These are phyloP conservation scores for Fusarium subtropicale DNA, from an alignment of 2,329 filamentous ascomycete genomes.

Conservation along the genomic window DNA sequence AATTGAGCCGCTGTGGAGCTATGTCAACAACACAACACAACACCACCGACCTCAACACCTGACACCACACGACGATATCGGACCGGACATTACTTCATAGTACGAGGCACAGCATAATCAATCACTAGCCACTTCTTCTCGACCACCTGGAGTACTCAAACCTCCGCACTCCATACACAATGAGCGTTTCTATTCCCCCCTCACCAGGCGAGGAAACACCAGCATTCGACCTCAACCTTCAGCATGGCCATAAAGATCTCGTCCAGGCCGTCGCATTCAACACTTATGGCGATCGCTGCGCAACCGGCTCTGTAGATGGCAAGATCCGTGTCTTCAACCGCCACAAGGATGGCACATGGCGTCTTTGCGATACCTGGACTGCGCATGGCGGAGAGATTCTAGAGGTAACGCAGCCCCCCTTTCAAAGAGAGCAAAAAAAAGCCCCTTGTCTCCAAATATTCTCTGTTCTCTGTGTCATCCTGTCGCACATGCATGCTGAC, in stretches of 20 bases:
- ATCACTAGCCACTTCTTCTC: not conserved
- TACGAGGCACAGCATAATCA: not conserved
- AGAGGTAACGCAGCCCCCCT: conserved; percentile 68
- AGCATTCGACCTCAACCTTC: conserved; percentile 70
- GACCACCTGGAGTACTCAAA: not conserved
- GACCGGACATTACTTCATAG: not conserved
- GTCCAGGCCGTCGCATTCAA: conserved; percentile 91
- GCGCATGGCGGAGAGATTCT: conserved; percentile 92
- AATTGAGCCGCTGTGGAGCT: conserved; percentile 43
- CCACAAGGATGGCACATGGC: conserved; percentile 81
- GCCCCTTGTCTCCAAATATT: conserved; percentile 24
- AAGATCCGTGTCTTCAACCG: conserved; percentile 92
- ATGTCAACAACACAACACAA: conserved; percentile 43
- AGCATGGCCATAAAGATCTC: conserved; percentile 81
- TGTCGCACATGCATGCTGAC: conserved; percentile 36
- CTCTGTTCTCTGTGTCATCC: conserved; percentile 23
- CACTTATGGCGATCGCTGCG: conserved; percentile 89
- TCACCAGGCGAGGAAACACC: conserved; percentile 59
- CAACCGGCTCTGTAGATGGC: conserved; percentile 91
- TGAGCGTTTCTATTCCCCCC: conserved; percentile 50
- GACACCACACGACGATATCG: conserved; percentile 22
- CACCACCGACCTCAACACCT: conserved; percentile 13
- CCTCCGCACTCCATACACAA: conserved; percentile 21
- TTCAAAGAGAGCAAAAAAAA: conserved; percentile 25
- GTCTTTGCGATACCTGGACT: conserved; percentile 85